Base-by-base conservation (phyloP, 495 filamentous ascomycete species). In the Glarea lozoyensis region DNA sequence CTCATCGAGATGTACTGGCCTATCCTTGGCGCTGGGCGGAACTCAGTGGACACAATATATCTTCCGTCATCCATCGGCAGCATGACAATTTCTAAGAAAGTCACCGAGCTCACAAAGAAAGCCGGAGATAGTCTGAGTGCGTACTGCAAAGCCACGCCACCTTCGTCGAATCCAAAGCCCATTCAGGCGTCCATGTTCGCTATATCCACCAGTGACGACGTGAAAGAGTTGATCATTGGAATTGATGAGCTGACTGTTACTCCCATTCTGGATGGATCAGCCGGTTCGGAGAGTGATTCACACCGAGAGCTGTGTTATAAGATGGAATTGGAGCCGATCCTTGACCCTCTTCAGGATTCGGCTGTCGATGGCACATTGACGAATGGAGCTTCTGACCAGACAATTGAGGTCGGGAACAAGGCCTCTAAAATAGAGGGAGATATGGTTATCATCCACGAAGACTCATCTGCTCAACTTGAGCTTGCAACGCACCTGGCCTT, bases 1-100 rank as follows among this genome's bases (percentile, higher is more conserved):
- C 61, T 68, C 44, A 46, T 68, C 4, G 71, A 76, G n/a, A 29
- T 42, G 27, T 29, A 30, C n/a, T 66, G 60, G 60, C 60, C 60
- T 0, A 61, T 66, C 19, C 52, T 67, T 10, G 63, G 62, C 4
- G 52, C 62, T 11, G 63, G 62, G 4, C 48, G 58, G 4, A 58
- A 56, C 52, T 50, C 56, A 12, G 47, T 67, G 19, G 59, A 62
- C 3, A 60, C 59, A 0, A 46, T 67, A 16, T 67, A 65, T 51
- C 62, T 67, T 57, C 63, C 63, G 1, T 60, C 60, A 4, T 49
- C 58, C 36, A 56, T 67, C 30, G 60, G 60, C 33, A 50, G 49
- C 19, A 18, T 61, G 21, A 50, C 36, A 6, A 49, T 63, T 32
- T 42, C 42, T 16, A 38, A 40, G 20, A 46, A 50, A 3, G 49